phyloP scores from a whole-genome alignment of 176 grass and related monocot genomes.

The Oryza brachyantha region DNA sequence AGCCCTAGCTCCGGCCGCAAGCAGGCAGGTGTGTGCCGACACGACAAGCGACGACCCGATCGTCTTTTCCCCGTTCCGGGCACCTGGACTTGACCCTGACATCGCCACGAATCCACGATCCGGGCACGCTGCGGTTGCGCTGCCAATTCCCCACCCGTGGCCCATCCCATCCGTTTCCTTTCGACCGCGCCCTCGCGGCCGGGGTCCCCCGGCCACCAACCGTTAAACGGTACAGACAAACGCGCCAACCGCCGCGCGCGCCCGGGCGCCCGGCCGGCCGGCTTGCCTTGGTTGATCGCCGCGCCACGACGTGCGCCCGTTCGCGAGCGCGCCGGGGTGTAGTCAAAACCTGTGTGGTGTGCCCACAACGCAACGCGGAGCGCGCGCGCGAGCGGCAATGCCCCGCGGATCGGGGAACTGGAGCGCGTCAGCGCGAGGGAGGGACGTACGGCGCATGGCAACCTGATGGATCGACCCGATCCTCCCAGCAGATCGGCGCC shows the following conservation, averaged over 20 bases:
- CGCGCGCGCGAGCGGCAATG: not conserved
- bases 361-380: not conserved
- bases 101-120: not conserved
- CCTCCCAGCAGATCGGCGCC: not conserved
- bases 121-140: conserved; percentile 12
- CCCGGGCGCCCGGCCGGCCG: too few relatives aligned
- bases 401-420: not conserved
- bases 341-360: not conserved
- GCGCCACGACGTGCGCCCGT: too few relatives aligned
- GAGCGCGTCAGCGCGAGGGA: not conserved
- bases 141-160: not conserved
- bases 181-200: too few relatives aligned
- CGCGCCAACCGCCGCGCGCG: not conserved
- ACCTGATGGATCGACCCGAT: not conserved
- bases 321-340: not conserved
- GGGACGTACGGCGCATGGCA: not conserved
- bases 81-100: not conserved
- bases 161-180: not conserved
- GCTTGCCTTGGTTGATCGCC: not conserved
- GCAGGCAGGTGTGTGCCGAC: not conserved
- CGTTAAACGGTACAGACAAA: not conserved
- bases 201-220: not conserved
- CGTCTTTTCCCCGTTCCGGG: not conserved
- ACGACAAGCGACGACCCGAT: not conserved
- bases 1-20: not conserved